Conservation (phyloP, 2,329 filamentous ascomycete genomes). For the Trichoderma koningiopsis region DNA sequence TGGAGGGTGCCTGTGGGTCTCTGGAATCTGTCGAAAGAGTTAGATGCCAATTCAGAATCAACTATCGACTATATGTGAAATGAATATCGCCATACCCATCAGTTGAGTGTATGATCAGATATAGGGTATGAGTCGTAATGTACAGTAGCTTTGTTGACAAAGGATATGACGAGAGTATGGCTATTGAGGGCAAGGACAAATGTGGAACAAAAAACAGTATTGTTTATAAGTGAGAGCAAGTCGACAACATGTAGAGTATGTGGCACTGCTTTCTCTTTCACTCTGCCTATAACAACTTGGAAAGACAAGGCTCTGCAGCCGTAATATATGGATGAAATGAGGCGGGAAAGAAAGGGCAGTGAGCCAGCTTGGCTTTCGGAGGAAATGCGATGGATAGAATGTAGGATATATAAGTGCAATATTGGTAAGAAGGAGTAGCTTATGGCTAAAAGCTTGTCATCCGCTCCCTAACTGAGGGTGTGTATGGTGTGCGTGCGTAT, state of each 20-base stretch:
- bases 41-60: neutral
- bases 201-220: neutral
- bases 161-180: neutral
- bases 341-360: neutral
- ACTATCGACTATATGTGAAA: neutral
- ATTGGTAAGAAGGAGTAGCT: neutral
- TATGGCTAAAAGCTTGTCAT: neutral
- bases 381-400: neutral
- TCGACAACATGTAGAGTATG: neutral
- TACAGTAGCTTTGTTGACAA: neutral
- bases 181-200: neutral
- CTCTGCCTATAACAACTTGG: neutral
- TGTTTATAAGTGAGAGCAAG: neutral
- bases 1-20: neutral
- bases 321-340: neutral
- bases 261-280: neutral
- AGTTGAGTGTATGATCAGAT: neutral
- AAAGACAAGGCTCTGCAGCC: neutral
- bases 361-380: neutral
- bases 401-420: neutral
- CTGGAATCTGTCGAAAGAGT: constrained; percentile 14
- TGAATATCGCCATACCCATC: constrained; percentile 4
- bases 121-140: neutral
- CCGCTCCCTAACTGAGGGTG: constrained; percentile 14
- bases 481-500: constrained; percentile 10